Evolutionary conservation across 148 eudicot species (phyloP).

Genomic region (Persicaria maculosa): DNA sequence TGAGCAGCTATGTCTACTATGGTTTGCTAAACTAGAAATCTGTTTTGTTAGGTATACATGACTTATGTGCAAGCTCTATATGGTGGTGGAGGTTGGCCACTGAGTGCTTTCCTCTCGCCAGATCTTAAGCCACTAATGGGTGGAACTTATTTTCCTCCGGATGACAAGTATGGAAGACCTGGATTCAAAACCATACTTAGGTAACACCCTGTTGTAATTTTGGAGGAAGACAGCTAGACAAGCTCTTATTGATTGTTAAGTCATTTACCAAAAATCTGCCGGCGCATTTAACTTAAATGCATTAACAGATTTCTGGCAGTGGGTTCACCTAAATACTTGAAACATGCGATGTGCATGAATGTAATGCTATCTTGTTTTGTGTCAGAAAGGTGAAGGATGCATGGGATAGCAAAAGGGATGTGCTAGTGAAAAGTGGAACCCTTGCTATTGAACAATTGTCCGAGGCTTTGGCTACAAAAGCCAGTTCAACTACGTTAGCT

Average conservation of each 20-base stretch:
- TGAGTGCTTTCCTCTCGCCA: slow-evolving; percentile 85
- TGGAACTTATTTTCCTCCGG: slow-evolving; percentile 96
- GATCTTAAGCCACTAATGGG: slow-evolving; percentile 96
- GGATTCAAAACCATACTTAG: slow-evolving; percentile 91
- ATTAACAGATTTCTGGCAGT: not conserved
- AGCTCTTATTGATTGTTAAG: not conserved
- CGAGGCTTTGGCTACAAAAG: slow-evolving; percentile 72
- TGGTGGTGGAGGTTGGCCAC: slow-evolving; percentile 99
- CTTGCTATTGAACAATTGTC: slow-evolving; percentile 91
- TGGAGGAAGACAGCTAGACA: not conserved
- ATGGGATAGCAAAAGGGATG: slow-evolving; percentile 70
- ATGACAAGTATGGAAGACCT: slow-evolving; percentile 85
- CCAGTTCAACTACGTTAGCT: slow-evolving; percentile 47
- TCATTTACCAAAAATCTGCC: no score
- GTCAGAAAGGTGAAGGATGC: slow-evolving; percentile 94
- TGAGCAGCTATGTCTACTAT: not conserved
- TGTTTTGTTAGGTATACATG: slow-evolving; percentile 73
- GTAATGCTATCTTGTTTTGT: slow-evolving; percentile 10
- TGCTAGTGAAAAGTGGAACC: slow-evolving; percentile 68
- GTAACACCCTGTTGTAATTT: slow-evolving; percentile 22
- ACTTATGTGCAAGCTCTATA: slow-evolving; percentile 93
- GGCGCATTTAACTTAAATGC: not conserved
- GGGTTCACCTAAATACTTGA: not conserved
- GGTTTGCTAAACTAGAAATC: not conserved
- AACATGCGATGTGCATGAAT: not conserved